These are phyloP conservation scores for Pleomassaria siparia DNA, from an alignment of 2,329 filamentous ascomycete species.

Conservation along the genomic window DNA sequence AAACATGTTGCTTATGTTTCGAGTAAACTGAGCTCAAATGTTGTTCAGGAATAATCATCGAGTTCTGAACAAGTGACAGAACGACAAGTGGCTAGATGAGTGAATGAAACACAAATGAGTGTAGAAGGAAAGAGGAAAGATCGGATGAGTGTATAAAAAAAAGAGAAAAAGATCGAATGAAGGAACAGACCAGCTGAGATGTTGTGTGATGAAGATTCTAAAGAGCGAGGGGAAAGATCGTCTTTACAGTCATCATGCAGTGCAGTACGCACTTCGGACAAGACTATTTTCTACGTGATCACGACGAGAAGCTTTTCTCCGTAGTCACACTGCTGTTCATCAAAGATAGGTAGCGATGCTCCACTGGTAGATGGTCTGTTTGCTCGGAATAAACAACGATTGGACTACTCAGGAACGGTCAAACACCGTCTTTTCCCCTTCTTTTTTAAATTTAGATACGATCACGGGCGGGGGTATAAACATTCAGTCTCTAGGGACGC, in stretches of 20 bases:
- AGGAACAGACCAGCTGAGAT: background rate
- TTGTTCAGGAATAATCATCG: background rate
- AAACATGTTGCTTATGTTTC: constrained; percentile 1
- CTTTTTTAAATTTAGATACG: too few relatives aligned
- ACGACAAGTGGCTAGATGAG: background rate
- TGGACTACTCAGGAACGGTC: too few relatives aligned
- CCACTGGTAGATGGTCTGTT: too few relatives aligned
- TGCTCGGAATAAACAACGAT: too few relatives aligned
- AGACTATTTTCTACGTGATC: background rate
- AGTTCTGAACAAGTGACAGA: background rate
- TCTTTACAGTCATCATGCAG: background rate
- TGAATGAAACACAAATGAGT: background rate
- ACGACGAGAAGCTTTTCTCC: too few relatives aligned
- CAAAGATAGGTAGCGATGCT: too few relatives aligned
- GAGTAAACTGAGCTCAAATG: background rate
- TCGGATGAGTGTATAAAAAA: background rate
- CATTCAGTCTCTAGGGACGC: too few relatives aligned
- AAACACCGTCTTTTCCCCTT: too few relatives aligned
- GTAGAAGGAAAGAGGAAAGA: background rate
- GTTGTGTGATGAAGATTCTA: background rate
- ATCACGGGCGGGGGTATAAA: too few relatives aligned
- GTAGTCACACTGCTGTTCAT: too few relatives aligned
- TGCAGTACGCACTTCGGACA: background rate
- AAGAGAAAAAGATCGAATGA: background rate
- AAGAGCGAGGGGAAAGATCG: background rate